phyloP scores from a whole-genome alignment of 23 red algal genomes.

The Gracilaria gracilis region DNA sequence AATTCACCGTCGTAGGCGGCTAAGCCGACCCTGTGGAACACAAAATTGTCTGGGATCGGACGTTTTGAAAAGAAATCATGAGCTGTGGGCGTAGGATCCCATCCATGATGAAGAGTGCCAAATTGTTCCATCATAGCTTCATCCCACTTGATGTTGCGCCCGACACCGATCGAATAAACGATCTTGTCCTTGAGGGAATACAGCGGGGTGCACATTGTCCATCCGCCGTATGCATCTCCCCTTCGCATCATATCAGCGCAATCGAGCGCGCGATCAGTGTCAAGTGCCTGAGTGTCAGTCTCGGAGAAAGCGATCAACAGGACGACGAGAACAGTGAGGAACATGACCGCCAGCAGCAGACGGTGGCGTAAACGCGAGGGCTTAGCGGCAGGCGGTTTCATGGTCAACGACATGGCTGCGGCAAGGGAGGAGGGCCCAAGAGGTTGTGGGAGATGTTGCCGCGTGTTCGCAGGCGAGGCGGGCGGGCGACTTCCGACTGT shows the following conservation, averaged over 20 bases:
- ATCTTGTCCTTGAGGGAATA: slow-evolving; percentile 42
- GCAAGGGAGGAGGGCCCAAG: background rate
- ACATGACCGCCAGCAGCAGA: background rate
- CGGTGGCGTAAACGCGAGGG: background rate
- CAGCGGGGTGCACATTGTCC: slow-evolving; percentile 54
- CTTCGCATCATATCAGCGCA: background rate
- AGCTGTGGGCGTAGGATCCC: slow-evolving; percentile 74
- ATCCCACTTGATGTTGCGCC: slow-evolving; percentile 80
- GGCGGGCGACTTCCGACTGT: too few relatives aligned
- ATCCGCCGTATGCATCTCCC: slow-evolving; percentile 67
- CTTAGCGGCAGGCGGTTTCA: background rate
- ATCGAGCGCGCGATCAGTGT: background rate
- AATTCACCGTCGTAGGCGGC: slow-evolving; percentile 58
- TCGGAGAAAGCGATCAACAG: background rate
- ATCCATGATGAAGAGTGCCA: slow-evolving; percentile 65
- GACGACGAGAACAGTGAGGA: background rate
- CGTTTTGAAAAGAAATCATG: slow-evolving; percentile 43
- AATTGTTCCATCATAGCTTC: slow-evolving; percentile 59
- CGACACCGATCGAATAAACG: slow-evolving; percentile 73
- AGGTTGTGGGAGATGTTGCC: too few relatives aligned
- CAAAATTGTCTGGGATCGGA: slow-evolving; percentile 31
- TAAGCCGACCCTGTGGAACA: slow-evolving; percentile 68
- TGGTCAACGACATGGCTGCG: background rate
- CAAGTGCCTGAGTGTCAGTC: background rate
- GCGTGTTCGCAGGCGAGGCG: too few relatives aligned